Percentiles rank a stretch among this genome's conserved stretches.
These are phyloP conservation scores for Nyssa sinensis DNA, from an alignment of 148 eudicot genomes.

Conservation along the genomic window DNA sequence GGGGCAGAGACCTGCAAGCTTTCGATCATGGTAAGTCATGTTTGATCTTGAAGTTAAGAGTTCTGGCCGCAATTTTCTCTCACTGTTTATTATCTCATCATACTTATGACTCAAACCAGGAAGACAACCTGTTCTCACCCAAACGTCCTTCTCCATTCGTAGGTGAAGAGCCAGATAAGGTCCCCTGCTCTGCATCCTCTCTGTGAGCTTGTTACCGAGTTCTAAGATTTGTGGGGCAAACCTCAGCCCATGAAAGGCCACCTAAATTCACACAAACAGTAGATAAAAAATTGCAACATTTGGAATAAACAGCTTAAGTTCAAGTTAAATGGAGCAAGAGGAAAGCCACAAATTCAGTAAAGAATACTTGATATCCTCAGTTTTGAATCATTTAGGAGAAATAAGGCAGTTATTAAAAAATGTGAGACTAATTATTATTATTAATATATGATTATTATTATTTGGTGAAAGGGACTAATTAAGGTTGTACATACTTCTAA, in stretches of 20 bases:
- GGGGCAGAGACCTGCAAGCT: slow-evolving; percentile 95
- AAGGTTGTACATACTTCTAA: no score
- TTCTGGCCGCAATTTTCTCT: slow-evolving; percentile 68
- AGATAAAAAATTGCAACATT: slow-evolving; percentile 6
- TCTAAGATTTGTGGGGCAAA: slow-evolving; percentile 75
- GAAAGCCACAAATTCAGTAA: not conserved
- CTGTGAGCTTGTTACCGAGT: slow-evolving; percentile 72
- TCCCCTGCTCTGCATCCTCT: slow-evolving; percentile 85
- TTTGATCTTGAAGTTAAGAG: slow-evolving; percentile 83
- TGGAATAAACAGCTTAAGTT: not conserved
- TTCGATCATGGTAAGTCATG: slow-evolving; percentile 85
- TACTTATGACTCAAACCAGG: slow-evolving; percentile 72
- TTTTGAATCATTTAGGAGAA: no score
- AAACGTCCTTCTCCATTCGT: slow-evolving; percentile 90
- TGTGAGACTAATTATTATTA: no score
- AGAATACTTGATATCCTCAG: not conserved
- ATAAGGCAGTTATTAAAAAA: no score
- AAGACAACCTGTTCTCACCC: slow-evolving; percentile 97
- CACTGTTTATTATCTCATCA: slow-evolving; percentile 63
- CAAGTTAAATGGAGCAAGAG: not conserved
- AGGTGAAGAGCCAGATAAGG: slow-evolving; percentile 91
- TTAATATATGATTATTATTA: no score
- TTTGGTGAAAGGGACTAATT: no score
- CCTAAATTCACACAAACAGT: slow-evolving; percentile 41
- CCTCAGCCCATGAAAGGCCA: slow-evolving; percentile 89